Percentiles rank a stretch among this genome's conserved stretches.
Evolutionary conservation across 2,329 filamentous ascomycete species (phyloP).

Genomic region (Nemania diffusa): DNA sequence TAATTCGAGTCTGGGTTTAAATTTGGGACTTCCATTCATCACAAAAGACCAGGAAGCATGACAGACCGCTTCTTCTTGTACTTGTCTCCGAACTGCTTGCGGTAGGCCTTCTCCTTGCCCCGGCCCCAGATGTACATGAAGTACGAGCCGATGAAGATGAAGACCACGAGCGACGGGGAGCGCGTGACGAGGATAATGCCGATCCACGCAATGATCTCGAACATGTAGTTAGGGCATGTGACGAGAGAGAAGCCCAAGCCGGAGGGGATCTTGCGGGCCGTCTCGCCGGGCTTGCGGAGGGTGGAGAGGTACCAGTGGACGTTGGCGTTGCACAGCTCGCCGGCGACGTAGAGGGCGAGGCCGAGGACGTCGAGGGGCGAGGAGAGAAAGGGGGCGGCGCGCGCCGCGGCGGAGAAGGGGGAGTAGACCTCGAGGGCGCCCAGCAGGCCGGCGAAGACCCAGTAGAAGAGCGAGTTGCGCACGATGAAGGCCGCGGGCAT

Average conservation of each 20-base stretch:
- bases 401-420: conserved; percentile 75
- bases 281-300: conserved; percentile 81
- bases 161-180: conserved; percentile 80
- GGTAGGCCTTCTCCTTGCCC: conserved; percentile 91
- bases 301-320: conserved; percentile 82
- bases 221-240: conserved; percentile 98
- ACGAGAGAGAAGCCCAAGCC: conserved; percentile 88
- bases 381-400: conserved; percentile 52
- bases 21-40: conserved; percentile 47
- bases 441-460: conserved; percentile 82
- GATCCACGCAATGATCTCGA: conserved; percentile 87
- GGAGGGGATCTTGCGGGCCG: conserved; percentile 85
- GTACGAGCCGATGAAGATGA: conserved; percentile 75
- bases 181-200: conserved; percentile 83
- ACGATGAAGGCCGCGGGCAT: conserved; percentile 93
- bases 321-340: conserved; percentile 82
- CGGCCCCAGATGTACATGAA: conserved; percentile 91
- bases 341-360: conserved; percentile 76
- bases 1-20: neutral
- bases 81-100: conserved; percentile 89
- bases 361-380: conserved; percentile 70
- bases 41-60: conserved; percentile 83
- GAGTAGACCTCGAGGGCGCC: conserved; percentile 88
- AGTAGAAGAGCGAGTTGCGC: conserved; percentile 97
- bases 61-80: conserved; percentile 95